These are phyloP conservation scores for Ogataea pini DNA, from an alignment of 805 yeast genomes.

Conservation along the genomic window DNA sequence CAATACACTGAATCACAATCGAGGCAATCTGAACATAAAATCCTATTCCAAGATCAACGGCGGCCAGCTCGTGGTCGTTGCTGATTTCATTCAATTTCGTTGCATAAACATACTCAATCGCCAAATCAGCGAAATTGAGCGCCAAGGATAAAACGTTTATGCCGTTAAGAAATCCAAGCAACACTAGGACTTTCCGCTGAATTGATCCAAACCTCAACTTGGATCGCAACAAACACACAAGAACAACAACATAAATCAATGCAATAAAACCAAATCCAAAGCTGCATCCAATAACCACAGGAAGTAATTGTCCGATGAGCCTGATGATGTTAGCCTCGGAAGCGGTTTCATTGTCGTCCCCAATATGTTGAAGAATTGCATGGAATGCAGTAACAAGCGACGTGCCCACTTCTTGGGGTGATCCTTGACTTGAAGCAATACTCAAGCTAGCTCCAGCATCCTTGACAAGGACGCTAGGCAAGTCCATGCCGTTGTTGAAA, in stretches of 20 bases:
- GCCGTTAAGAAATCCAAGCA: constrained; percentile 11
- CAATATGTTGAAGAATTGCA: constrained; percentile 33
- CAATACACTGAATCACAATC: constrained; percentile 15
- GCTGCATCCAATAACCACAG: constrained; percentile 12
- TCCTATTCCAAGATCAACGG: constrained; percentile 23
- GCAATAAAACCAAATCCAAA: constrained; percentile 15
- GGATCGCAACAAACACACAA: constrained; percentile 19
- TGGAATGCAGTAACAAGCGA: constrained; percentile 44
- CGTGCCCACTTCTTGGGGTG: constrained; percentile 41
- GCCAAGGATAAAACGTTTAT: constrained; percentile 13
- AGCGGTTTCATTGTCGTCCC: constrained; percentile 21
- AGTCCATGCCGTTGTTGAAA: constrained; percentile 45
- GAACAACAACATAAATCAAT: constrained; percentile 18
- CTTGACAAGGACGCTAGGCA: constrained; percentile 46
- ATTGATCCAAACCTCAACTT: constrained; percentile 14
- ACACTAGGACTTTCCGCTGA: constrained; percentile 6
- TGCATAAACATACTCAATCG: constrained; percentile 19
- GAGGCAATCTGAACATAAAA: constrained; percentile 16
- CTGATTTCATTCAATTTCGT: constrained; percentile 19
- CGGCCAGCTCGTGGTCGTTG: constrained; percentile 21
- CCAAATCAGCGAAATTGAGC: constrained; percentile 14
- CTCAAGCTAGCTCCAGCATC: constrained; percentile 53
- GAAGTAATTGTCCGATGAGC: constrained; percentile 19
- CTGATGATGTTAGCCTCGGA: constrained; percentile 21
- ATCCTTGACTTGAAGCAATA: constrained; percentile 40